These are phyloP conservation scores for Lentinula lateritia DNA, from an alignment of 768 basidiomycete genomes.

Conservation along the genomic window DNA sequence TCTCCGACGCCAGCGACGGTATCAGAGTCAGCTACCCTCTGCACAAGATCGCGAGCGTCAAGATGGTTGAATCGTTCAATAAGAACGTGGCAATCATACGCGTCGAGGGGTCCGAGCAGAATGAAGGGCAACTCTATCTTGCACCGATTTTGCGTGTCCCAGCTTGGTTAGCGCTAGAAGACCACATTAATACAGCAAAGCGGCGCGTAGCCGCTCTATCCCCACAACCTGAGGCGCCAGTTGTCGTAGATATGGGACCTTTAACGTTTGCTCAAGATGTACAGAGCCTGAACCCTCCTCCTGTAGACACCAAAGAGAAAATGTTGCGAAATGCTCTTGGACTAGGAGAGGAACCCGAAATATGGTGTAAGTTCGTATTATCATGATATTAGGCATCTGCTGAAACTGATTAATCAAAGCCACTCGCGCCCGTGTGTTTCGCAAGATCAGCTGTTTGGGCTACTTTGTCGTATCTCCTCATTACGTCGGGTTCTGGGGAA, in stretches of 20 bases:
- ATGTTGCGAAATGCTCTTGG: conserved; percentile 25
- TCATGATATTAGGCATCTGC: neutral
- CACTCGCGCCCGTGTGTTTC: conserved; percentile 27
- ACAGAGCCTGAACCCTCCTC: conserved; percentile 5
- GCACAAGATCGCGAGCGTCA: conserved; percentile 24
- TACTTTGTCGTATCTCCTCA: conserved; percentile 34
- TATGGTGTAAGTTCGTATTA: conserved; percentile 29
- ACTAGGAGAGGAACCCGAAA: conserved; percentile 21
- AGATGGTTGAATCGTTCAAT: conserved; percentile 16
- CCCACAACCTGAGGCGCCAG: conserved; percentile 11
- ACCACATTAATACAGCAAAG: conserved; percentile 23
- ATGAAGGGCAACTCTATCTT: conserved; percentile 22
- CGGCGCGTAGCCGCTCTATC: conserved; percentile 8
- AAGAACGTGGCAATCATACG: conserved; percentile 21
- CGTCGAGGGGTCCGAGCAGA: conserved; percentile 13
- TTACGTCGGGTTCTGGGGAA: conserved; percentile 43
- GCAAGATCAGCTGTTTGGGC: conserved; percentile 30
- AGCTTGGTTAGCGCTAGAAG: conserved; percentile 22
- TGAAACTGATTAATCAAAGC: conserved; percentile 19
- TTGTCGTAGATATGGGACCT: conserved; percentile 38
- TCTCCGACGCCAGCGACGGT: conserved; percentile 26
- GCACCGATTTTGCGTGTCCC: conserved; percentile 21
- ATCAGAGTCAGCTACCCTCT: conserved; percentile 44
- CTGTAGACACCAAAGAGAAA: conserved; percentile 20
- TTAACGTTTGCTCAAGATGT: conserved; percentile 25